phyloP scores from a whole-genome alignment of 2,329 filamentous ascomycete genomes.

The Xylariaceae sp. region DNA sequence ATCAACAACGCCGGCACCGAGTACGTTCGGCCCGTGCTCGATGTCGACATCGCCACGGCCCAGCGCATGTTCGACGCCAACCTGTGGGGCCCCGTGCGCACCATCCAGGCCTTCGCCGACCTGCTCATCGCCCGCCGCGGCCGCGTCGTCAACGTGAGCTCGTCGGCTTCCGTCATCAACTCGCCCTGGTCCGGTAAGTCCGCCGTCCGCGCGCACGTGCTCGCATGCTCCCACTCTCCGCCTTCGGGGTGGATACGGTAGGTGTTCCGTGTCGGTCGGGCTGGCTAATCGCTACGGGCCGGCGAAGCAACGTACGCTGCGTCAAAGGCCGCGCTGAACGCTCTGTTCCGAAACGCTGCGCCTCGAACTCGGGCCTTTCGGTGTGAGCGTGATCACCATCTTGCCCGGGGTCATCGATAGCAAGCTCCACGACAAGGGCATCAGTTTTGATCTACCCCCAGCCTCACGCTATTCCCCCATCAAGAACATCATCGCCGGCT shows the following conservation, averaged over 20 bases:
- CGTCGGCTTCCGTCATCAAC: conserved; percentile 1
- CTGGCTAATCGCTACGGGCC: not conserved
- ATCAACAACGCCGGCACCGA: conserved; percentile 2
- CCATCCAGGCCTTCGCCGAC: conserved; percentile 1
- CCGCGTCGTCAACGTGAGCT: conserved; percentile 4
- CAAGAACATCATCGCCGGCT: conserved; percentile 3
- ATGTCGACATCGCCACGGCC: conserved; percentile 1
- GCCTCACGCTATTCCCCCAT: conserved; percentile 1
- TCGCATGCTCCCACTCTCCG: not conserved
- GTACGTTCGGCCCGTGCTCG: conserved; percentile 2
- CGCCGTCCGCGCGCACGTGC: no score
- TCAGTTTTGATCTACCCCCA: conserved; percentile 1
- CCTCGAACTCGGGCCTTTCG: conserved; percentile 3
- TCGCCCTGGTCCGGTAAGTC: conserved; percentile 4
- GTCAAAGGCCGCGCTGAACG: not conserved
- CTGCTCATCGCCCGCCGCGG: conserved; percentile 2
- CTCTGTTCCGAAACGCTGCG: conserved; percentile 1
- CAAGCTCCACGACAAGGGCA: conserved; percentile 1
- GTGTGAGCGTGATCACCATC: conserved; percentile 3
- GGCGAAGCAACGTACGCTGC: not conserved
- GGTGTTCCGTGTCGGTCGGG: not conserved
- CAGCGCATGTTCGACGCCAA: conserved; percentile 3
- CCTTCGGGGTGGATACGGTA: no score
- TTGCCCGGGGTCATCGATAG: conserved; percentile 1
- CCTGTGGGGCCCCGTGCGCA: conserved; percentile 1